phyloP scores from a whole-genome alignment of 1,139 yeast species.

The Candida glucosophila region DNA sequence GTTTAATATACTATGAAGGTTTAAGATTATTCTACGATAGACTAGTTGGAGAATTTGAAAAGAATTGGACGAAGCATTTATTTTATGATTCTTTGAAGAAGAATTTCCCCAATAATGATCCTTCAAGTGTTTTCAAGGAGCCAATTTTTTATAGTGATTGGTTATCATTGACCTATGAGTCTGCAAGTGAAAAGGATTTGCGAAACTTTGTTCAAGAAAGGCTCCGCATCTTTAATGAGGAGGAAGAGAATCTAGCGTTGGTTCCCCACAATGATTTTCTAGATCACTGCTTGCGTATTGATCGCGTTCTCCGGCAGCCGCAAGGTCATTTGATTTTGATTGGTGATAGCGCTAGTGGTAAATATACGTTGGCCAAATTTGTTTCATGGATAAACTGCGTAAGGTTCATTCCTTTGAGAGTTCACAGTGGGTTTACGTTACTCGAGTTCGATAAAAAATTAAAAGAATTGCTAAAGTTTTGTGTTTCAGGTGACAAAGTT shows the following conservation, averaged over 20 bases:
- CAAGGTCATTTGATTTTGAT: conserved; percentile 88
- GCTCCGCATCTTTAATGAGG: conserved; percentile 67
- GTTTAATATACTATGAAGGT: conserved; percentile 81
- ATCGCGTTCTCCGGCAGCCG: conserved; percentile 72
- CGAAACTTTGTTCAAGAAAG: conserved; percentile 53
- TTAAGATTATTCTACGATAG: conserved; percentile 71
- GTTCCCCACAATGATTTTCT: conserved; percentile 64
- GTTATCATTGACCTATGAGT: conserved; percentile 56
- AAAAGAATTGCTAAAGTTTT: conserved; percentile 39
- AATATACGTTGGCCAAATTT: conserved; percentile 66
- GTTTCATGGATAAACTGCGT: conserved; percentile 91
- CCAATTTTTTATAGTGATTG: conserved; percentile 69
- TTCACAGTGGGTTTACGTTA: conserved; percentile 46
- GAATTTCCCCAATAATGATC: conserved; percentile 42
- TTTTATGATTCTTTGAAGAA: conserved; percentile 27
- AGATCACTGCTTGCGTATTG: conserved; percentile 71
- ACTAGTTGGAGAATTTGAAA: conserved; percentile 41
- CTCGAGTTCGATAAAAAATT: conserved; percentile 62
- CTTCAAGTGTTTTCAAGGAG: conserved; percentile 21
- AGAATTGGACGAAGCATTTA: conserved; percentile 41
- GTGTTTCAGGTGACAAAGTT: conserved; percentile 49
- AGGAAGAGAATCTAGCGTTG: conserved; percentile 54
- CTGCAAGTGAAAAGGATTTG: conserved; percentile 46
- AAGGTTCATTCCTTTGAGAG: conserved; percentile 49
- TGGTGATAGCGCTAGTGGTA: conserved; percentile 85